phyloP scores from a whole-genome alignment of 176 grass and related monocot species.

The Alopecurus myosuroides region DNA sequence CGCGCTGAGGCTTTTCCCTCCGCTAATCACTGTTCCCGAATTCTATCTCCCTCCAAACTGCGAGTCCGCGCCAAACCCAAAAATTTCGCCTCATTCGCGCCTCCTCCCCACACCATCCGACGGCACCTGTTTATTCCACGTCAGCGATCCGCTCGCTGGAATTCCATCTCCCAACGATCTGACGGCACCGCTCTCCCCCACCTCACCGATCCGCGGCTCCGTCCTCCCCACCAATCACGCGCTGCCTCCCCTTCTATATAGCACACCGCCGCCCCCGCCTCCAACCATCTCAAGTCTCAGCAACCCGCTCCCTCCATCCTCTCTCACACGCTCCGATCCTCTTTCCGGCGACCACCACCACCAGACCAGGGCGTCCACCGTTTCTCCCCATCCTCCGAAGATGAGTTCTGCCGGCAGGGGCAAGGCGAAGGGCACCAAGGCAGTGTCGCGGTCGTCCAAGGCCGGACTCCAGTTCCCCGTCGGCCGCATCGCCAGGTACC shows the following conservation, averaged over 20 bases:
- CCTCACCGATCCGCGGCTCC: conserved; percentile 23
- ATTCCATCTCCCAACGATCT: not conserved
- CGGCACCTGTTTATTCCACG: not conserved
- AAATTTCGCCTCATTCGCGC: not conserved
- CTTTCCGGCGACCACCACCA: not conserved
- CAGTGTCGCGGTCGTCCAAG: conserved; percentile 48
- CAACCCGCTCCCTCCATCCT: too few species aligned
- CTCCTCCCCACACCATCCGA: not conserved
- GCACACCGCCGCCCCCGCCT: not conserved
- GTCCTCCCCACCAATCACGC: conserved; percentile 12
- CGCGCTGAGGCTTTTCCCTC: too few species aligned
- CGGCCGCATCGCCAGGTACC: conserved; percentile 63
- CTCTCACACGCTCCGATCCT: not conserved
- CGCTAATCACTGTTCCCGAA: not conserved
- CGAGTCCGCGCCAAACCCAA: not conserved
- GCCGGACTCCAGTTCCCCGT: conserved; percentile 84
- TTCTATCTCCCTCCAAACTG: not conserved
- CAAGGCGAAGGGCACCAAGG: conserved; percentile 41
- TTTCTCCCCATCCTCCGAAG: not conserved
- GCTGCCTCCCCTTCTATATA: conserved; percentile 8
- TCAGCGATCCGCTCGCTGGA: not conserved
- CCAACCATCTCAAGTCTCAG: not conserved
- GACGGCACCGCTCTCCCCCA: not conserved
- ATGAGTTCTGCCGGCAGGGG: conserved; percentile 52
- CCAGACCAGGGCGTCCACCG: not conserved